Evolutionary conservation across 1,139 yeast species (phyloP).

Genomic region (Zhuliangozyma blackwelliae): DNA sequence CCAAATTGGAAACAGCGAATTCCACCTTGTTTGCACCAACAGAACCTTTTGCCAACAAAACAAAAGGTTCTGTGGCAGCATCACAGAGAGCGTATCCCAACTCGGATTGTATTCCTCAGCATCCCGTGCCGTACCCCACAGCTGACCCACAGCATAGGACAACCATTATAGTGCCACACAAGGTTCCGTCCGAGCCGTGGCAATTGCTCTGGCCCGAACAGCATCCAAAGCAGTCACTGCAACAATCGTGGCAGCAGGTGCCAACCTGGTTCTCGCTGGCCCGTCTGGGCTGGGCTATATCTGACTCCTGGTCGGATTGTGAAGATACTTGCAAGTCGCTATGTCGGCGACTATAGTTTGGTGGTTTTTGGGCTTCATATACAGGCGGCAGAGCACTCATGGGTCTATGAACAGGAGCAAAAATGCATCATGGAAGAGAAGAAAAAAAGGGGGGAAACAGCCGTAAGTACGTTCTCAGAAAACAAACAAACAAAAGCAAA

Average conservation of each 20-base stretch:
- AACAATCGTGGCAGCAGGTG: slow-evolving; percentile 13
- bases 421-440: too few relatives aligned
- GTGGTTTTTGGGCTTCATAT: slow-evolving; percentile 9
- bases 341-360: slow-evolving; percentile 5
- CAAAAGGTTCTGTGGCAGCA: too few relatives aligned
- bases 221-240: slow-evolving; percentile 16
- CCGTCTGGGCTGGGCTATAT: slow-evolving; percentile 11
- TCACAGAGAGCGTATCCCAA: too few relatives aligned
- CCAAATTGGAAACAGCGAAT: too few relatives aligned
- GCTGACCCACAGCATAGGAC: slow-evolving; percentile 13
- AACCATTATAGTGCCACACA: slow-evolving; percentile 11
- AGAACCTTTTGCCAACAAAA: too few relatives aligned
- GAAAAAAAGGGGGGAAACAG: too few relatives aligned
- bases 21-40: too few relatives aligned
- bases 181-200: slow-evolving; percentile 11
- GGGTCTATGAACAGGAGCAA: too few relatives aligned
- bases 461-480: too few relatives aligned
- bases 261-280: slow-evolving; percentile 10
- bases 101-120: too few relatives aligned
- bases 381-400: not conserved
- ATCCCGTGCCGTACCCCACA: not conserved
- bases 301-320: slow-evolving; percentile 17
- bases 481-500: too few relatives aligned
- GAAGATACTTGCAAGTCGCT: slow-evolving; percentile 4
- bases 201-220: slow-evolving; percentile 11